A percentile compares a stretch with the other conserved stretches of the same genome.
These are phyloP conservation scores for Zizania palustris DNA, from an alignment of 202 grass and related monocot genomes.

Conservation along the genomic window DNA sequence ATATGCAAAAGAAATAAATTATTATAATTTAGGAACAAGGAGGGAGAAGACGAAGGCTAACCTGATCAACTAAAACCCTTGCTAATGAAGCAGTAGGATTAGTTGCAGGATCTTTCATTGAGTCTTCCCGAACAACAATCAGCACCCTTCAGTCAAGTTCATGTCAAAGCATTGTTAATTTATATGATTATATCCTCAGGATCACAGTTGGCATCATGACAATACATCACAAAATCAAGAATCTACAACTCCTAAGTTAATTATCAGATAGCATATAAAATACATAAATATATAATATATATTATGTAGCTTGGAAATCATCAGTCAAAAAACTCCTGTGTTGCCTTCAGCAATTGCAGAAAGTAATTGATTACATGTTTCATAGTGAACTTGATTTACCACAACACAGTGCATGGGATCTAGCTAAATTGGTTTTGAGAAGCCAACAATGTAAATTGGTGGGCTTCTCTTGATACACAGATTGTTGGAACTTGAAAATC, in stretches of 20 bases:
- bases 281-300: constrained; percentile 2
- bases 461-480: constrained; percentile 14
- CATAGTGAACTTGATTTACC: not conserved
- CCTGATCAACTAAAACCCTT: constrained; percentile 82
- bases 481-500: constrained; percentile 1
- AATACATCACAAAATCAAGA: constrained; percentile 20
- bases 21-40: constrained; percentile 18
- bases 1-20: constrained; percentile 34
- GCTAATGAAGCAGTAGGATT: constrained; percentile 75
- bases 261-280: not conserved
- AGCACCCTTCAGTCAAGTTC: constrained; percentile 62
- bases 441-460: constrained; percentile 4
- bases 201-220: constrained; percentile 18
- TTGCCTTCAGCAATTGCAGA: constrained; percentile 5
- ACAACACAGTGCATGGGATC: not conserved
- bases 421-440: constrained; percentile 21
- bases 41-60: constrained; percentile 47
- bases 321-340: constrained; percentile 1
- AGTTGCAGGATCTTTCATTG: constrained; percentile 64
- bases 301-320: constrained; percentile 1
- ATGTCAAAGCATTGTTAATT: constrained; percentile 23
- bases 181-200: constrained; percentile 22
- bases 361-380: not conserved
- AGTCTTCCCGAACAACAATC: constrained; percentile 69
- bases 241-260: constrained; percentile 29